Percentiles rank a stretch among this genome's conserved stretches.
Evolutionary conservation across 176 grass and related monocot species (phyloP).

Genomic region (Paspalum vaginatum): DNA sequence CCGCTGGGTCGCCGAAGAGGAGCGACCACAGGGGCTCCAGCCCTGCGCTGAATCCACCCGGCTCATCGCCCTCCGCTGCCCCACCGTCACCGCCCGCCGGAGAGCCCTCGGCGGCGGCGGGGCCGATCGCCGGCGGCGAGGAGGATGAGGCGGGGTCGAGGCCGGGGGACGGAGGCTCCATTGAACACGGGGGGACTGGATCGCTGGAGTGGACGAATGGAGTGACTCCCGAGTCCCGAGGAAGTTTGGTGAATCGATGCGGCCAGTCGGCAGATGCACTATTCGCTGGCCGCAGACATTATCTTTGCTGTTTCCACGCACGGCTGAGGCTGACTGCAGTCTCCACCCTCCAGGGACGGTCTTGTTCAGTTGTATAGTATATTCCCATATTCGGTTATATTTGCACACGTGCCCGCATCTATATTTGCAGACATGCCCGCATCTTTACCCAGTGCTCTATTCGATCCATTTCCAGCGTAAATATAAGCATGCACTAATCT

Average conservation of each 20-base stretch:
- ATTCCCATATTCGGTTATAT: no score
- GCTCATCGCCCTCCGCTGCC: neutral
- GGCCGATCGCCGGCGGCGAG: conserved; percentile 9
- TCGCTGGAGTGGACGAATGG: neutral
- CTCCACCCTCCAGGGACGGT: no score
- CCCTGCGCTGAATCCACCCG: conserved; percentile 23
- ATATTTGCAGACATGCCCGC: no score
- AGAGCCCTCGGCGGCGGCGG: neutral
- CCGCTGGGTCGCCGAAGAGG: conserved; percentile 44
- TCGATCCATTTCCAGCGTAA: no score
- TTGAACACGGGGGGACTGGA: neutral
- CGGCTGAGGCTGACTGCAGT: no score
- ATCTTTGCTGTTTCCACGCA: no score
- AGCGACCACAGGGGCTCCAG: conserved; percentile 44
- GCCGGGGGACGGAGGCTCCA: conserved; percentile 46
- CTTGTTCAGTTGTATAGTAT: no score
- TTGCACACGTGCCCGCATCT: no score
- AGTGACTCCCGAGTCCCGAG: neutral
- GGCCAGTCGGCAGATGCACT: conserved; percentile 7
- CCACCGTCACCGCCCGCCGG: conserved; percentile 21
- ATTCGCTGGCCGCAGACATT: no score
- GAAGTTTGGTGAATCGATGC: conserved; percentile 19
- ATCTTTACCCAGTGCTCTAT: no score
- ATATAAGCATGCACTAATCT: no score
- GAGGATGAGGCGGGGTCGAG: conserved; percentile 40